A percentile compares a stretch with the other conserved stretches of the same genome.
Conservation (phyloP, 2,329 filamentous ascomycete genomes). For the Zelopaecilomyces penicillatus region DNA sequence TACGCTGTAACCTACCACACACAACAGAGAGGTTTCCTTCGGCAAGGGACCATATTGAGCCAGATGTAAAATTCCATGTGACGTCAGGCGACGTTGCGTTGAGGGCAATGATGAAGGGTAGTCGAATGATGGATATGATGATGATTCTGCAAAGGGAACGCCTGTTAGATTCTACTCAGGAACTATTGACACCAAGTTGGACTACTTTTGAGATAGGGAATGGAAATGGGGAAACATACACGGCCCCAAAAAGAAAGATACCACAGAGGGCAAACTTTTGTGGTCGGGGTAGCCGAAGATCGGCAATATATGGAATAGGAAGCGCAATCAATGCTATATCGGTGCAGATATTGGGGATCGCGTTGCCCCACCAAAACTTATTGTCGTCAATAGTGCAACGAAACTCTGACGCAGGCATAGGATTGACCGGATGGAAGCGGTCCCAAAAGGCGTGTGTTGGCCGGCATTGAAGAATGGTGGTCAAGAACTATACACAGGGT, state of each 20-base stretch:
- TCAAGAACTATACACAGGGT: too few species aligned
- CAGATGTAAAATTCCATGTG: too few species aligned
- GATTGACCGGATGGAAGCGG: slow-evolving; percentile 8
- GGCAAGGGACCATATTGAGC: too few species aligned
- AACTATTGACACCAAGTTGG: too few species aligned
- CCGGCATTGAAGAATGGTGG: slow-evolving; percentile 10
- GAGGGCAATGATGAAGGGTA: too few species aligned
- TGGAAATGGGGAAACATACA: slow-evolving; percentile 8
- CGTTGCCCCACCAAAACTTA: slow-evolving; percentile 16
- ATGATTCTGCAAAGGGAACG: too few species aligned
- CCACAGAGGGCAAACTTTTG: slow-evolving; percentile 15
- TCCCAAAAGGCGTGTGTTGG: slow-evolving; percentile 13
- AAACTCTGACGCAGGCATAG: slow-evolving; percentile 4
- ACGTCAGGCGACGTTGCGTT: too few species aligned
- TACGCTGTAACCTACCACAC: too few species aligned
- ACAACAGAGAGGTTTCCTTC: too few species aligned
- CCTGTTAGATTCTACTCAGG: too few species aligned
- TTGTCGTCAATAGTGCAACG: slow-evolving; percentile 11
- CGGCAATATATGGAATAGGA: slow-evolving; percentile 17
- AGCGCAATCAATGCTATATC: slow-evolving; percentile 17
- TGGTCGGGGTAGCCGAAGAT: slow-evolving; percentile 11
- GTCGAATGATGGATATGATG: too few species aligned
- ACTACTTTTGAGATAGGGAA: too few species aligned
- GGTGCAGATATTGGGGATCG: slow-evolving; percentile 16
- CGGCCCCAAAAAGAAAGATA: slow-evolving; percentile 16